Conservation (phyloP, 129 eudicot genomes). For the Flaveria bidentis region DNA sequence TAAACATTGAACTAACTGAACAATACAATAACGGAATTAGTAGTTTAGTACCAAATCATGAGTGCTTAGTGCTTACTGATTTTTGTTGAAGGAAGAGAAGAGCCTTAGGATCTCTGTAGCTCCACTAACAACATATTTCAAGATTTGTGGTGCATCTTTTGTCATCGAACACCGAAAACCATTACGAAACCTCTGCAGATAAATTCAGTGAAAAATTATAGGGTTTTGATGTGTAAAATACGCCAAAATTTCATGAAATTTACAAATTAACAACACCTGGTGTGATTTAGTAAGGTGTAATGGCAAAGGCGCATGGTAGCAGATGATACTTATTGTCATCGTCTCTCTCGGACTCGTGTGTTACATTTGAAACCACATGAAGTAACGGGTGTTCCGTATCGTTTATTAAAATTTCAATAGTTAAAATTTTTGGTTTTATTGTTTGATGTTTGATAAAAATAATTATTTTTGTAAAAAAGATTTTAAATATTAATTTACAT, state of each 20-base stretch:
- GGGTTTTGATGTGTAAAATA: conserved; percentile 5
- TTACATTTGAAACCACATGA: background rate
- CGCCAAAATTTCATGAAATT: background rate
- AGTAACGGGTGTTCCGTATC: background rate
- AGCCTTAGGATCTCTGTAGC: conserved; percentile 82
- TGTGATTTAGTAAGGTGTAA: conserved; percentile 24
- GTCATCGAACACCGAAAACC: conserved; percentile 45
- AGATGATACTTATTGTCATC: conserved; percentile 24
- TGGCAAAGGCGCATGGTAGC: conserved; percentile 26
- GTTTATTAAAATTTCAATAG: no score
- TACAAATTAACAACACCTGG: background rate
- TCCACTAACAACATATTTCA: conserved; percentile 70
- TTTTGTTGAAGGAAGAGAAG: conserved; percentile 46
- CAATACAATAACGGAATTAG: background rate
- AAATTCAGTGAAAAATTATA: background rate
- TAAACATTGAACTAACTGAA: background rate
- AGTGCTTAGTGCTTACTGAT: conserved; percentile 26
- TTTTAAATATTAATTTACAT: no score
- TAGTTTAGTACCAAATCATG: background rate
- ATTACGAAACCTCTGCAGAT: conserved; percentile 42
- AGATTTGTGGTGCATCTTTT: conserved; percentile 50
- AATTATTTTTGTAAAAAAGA: no score
- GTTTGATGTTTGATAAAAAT: no score
- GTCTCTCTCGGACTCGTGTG: background rate
- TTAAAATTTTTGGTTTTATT: no score